These are phyloP conservation scores for Stemphylium lycopersici DNA, from an alignment of 2,329 filamentous ascomycete genomes.

Conservation along the genomic window DNA sequence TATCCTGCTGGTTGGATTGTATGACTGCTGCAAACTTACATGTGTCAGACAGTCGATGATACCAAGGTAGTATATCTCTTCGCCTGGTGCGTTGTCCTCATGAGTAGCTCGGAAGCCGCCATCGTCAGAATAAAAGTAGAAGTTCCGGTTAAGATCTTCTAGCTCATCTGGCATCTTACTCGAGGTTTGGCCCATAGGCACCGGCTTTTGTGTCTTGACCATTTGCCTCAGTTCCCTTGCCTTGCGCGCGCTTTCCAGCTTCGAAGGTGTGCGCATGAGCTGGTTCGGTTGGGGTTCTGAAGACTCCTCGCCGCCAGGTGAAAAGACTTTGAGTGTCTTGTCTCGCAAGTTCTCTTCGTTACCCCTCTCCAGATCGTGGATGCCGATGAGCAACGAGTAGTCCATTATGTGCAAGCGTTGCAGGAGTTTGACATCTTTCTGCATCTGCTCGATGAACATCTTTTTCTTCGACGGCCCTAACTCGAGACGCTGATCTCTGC, in stretches of 20 bases:
- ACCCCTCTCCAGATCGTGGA: slow-evolving; percentile 86
- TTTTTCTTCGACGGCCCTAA: slow-evolving; percentile 88
- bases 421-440: slow-evolving; percentile 82
- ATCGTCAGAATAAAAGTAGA: slow-evolving; percentile 92
- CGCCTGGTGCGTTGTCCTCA: slow-evolving; percentile 80
- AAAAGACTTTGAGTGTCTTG: slow-evolving; percentile 93
- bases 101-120: slow-evolving; percentile 93
- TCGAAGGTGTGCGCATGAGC: slow-evolving; percentile 88
- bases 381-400: slow-evolving; percentile 92
- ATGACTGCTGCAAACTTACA: slow-evolving; percentile 61
- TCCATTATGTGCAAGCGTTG: slow-evolving; percentile 97
- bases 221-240: slow-evolving; percentile 89
- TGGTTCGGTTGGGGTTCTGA: slow-evolving; percentile 63
- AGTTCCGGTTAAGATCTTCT: slow-evolving; percentile 67
- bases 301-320: slow-evolving; percentile 74
- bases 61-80: slow-evolving; percentile 96
- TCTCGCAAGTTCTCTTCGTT: slow-evolving; percentile 92
- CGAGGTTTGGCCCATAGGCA: slow-evolving; percentile 84
- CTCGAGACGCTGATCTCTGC: slow-evolving; percentile 82
- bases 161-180: slow-evolving; percentile 91
- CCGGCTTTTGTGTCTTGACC: slow-evolving; percentile 88
- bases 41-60: slow-evolving; percentile 98
- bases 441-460: slow-evolving; percentile 86
- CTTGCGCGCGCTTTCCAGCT: slow-evolving; percentile 88
- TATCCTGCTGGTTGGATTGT: neutral